Evolutionary conservation across 2,329 filamentous ascomycete species (phyloP).

Genomic region (Mycocentrospora acerina): DNA sequence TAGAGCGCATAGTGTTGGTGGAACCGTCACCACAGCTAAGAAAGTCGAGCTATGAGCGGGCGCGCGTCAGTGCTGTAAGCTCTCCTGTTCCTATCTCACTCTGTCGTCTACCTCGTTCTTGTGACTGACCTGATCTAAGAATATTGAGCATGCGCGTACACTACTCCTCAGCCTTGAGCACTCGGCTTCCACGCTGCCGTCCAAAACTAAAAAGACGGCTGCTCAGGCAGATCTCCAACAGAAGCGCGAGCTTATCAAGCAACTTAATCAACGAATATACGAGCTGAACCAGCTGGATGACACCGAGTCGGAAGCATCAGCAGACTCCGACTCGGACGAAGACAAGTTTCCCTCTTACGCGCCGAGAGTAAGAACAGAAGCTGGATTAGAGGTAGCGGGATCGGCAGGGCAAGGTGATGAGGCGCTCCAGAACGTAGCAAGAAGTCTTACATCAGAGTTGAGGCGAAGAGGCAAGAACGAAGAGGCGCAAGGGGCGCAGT

Average conservation of each 20-base stretch:
- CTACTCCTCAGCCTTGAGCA: slow-evolving; percentile 72
- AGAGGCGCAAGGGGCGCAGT: slow-evolving; percentile 22
- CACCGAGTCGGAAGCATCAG: slow-evolving; percentile 34
- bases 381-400: slow-evolving; percentile 35
- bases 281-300: slow-evolving; percentile 66
- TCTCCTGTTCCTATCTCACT: background rate
- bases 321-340: slow-evolving; percentile 45
- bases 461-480: slow-evolving; percentile 30
- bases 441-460: slow-evolving; percentile 37
- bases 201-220: slow-evolving; percentile 57
- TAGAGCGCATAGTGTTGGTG: slow-evolving; percentile 66
- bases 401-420: slow-evolving; percentile 31
- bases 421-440: slow-evolving; percentile 36
- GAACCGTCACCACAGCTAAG: slow-evolving; percentile 61
- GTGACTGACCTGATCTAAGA: slow-evolving; percentile 49
- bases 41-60: slow-evolving; percentile 66
- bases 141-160: slow-evolving; percentile 69
- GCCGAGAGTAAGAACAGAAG: slow-evolving; percentile 38
- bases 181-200: slow-evolving; percentile 54
- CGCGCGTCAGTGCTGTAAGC: slow-evolving; percentile 57
- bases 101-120: too few relatives aligned
- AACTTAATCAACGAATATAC: slow-evolving; percentile 64
- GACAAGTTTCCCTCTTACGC: slow-evolving; percentile 46
- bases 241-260: slow-evolving; percentile 67
- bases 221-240: slow-evolving; percentile 63